phyloP scores from a whole-genome alignment of 1,284 basidiomycete species.

The Cutaneotrichosporon curvatum region DNA sequence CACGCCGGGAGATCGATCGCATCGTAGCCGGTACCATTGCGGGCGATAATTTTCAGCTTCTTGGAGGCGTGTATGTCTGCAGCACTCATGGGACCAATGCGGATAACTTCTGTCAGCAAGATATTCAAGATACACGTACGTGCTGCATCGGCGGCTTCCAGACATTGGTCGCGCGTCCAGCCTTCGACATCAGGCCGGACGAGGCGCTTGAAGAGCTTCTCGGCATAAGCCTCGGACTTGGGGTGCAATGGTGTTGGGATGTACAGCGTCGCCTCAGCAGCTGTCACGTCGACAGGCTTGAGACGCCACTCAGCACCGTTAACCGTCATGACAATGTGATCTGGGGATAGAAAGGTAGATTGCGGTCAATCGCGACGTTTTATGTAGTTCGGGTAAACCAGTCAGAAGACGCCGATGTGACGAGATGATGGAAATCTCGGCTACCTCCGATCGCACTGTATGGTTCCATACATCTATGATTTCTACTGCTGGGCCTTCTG shows the following conservation, averaged over 20 bases:
- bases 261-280: constrained; percentile 29
- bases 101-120: constrained; percentile 19
- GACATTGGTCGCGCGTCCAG: constrained; percentile 21
- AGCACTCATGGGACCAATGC: constrained; percentile 20
- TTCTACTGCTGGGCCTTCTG: constrained; percentile 14
- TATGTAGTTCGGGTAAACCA: too few relatives aligned
- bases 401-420: too few relatives aligned
- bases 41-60: constrained; percentile 23
- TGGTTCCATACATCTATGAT: neutral
- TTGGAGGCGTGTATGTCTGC: constrained; percentile 16
- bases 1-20: constrained; percentile 45
- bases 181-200: constrained; percentile 24
- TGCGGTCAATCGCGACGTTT: too few relatives aligned
- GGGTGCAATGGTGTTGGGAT: constrained; percentile 34
- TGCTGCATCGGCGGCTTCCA: constrained; percentile 25
- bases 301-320: neutral
- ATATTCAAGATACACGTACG: constrained; percentile 11
- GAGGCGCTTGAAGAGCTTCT: constrained; percentile 25
- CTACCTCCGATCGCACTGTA: too few relatives aligned
- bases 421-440: too few relatives aligned
- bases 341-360: too few relatives aligned
- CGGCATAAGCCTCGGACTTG: constrained; percentile 31
- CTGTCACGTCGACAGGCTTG: constrained; percentile 2
- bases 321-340: neutral
- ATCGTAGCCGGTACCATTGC: constrained; percentile 36